These are phyloP conservation scores for Fusarium pseudocircinatum DNA, from an alignment of 2,329 filamentous ascomycete species.

Conservation along the genomic window DNA sequence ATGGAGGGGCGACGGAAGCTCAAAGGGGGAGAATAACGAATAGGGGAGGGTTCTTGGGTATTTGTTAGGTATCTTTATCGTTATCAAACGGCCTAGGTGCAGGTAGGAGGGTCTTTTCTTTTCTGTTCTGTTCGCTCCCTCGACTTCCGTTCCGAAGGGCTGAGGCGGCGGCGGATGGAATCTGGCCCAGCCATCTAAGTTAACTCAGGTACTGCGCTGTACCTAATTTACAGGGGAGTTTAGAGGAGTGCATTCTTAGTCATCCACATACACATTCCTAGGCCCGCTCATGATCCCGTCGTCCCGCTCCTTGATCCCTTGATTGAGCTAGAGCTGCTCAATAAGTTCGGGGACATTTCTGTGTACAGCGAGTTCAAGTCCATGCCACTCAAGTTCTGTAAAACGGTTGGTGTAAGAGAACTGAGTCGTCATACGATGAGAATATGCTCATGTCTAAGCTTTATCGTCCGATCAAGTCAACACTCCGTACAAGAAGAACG, in stretches of 20 bases:
- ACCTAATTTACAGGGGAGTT: slow-evolving; percentile 6
- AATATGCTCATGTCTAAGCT: neutral
- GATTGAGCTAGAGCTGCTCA: neutral
- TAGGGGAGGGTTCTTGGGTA: slow-evolving; percentile 7
- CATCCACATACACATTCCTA: slow-evolving; percentile 32
- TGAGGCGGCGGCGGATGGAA: slow-evolving; percentile 3
- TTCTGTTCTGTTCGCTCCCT: slow-evolving; percentile 15
- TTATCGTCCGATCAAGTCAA: neutral
- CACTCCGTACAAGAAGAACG: neutral
- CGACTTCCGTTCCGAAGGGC: slow-evolving; percentile 9
- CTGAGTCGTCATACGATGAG: neutral
- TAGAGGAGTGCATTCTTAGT: slow-evolving; percentile 21
- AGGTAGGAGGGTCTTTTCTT: slow-evolving; percentile 18
- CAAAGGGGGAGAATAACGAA: neutral
- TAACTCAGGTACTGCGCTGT: neutral
- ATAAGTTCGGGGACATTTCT: neutral
- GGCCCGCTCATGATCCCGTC: slow-evolving; percentile 25
- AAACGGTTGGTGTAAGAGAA: neutral
- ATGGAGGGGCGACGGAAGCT: neutral
- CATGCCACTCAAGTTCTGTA: slow-evolving; percentile 1
- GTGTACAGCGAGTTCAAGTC: neutral
- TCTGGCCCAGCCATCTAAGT: neutral
- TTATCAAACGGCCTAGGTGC: slow-evolving; percentile 28
- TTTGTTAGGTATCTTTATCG: slow-evolving; percentile 5
- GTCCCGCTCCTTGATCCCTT: slow-evolving; percentile 4